Evolutionary conservation across 441 rosid genomes (phyloP).

Genomic region (Populus hybrid): DNA sequence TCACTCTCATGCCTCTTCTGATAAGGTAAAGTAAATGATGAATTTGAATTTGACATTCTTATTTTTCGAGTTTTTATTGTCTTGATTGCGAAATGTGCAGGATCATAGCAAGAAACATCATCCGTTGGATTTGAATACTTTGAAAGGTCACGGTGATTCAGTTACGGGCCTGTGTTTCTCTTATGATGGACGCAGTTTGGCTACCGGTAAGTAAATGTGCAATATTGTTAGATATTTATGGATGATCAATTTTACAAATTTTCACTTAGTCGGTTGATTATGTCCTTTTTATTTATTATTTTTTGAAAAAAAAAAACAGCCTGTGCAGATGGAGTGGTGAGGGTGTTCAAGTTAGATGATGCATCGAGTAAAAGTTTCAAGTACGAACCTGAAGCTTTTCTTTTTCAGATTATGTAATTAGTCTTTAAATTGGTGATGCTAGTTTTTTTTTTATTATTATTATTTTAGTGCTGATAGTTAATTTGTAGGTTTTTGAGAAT

Average conservation of each 20-base stretch:
- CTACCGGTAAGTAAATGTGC: conserved; percentile 49
- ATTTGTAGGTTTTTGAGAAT: conserved; percentile 70
- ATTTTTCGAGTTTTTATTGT: neutral
- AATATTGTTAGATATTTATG: neutral
- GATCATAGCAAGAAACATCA: conserved; percentile 80
- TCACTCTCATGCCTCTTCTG: conserved; percentile 62
- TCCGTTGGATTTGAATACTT: conserved; percentile 88
- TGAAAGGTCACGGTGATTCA: conserved; percentile 93
- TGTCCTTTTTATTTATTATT: neutral
- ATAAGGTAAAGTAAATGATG: conserved; percentile 48
- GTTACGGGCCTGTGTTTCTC: conserved; percentile 83
- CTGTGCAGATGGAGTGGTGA: conserved; percentile 80
- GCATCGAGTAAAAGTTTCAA: conserved; percentile 96
- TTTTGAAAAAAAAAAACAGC: conserved; percentile 43
- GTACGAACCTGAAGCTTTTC: conserved; percentile 36
- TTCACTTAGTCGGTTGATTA: neutral
- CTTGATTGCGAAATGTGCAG: conserved; percentile 34
- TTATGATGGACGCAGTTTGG: conserved; percentile 65
- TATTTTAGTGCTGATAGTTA: neutral
- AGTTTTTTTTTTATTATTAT: neutral
- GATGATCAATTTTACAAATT: too few species aligned
- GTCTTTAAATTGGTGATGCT: neutral
- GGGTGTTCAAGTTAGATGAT: conserved; percentile 91
- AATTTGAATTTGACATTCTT: neutral
- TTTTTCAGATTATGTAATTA: neutral